These are phyloP conservation scores for Chlorella variabilis DNA, from an alignment of 163 green algal genomes.

Conservation along the genomic window DNA sequence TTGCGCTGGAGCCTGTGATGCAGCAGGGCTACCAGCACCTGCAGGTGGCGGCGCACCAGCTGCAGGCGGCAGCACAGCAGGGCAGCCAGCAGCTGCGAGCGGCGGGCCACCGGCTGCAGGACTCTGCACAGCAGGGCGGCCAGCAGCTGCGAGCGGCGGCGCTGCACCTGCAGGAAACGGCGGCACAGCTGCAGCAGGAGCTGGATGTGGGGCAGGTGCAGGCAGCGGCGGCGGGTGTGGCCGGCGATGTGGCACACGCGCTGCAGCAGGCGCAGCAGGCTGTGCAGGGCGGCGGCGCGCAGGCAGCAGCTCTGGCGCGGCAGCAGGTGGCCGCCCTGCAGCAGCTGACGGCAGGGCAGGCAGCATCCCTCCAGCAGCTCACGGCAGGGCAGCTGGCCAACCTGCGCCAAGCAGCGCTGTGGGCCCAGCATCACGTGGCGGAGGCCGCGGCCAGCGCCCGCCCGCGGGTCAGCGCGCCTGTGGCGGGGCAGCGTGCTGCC, in stretches of 20 bases:
- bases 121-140: not conserved
- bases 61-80: not conserved
- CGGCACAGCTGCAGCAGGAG: not conserved
- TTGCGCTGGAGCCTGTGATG: not conserved
- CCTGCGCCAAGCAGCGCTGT: not conserved
- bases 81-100: not conserved
- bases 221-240: not conserved
- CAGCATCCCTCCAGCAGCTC: not conserved
- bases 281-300: not conserved
- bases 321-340: not conserved
- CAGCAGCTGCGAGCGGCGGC: not conserved
- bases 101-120: not conserved
- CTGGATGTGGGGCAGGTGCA: not conserved
- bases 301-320: not conserved
- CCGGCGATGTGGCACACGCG: not conserved
- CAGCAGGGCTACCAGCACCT: constrained; percentile 4
- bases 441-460: not conserved
- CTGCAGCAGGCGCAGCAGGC: not conserved
- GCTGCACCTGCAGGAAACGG: not conserved
- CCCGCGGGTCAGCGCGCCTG: not conserved
- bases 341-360: not conserved
- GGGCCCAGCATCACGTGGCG: not conserved
- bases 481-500: not conserved
- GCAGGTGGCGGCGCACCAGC: not conserved
- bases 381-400: constrained; percentile 4